phyloP scores from a whole-genome alignment of 192 early-diverging fungal species.

The Coemansia sp. region DNA sequence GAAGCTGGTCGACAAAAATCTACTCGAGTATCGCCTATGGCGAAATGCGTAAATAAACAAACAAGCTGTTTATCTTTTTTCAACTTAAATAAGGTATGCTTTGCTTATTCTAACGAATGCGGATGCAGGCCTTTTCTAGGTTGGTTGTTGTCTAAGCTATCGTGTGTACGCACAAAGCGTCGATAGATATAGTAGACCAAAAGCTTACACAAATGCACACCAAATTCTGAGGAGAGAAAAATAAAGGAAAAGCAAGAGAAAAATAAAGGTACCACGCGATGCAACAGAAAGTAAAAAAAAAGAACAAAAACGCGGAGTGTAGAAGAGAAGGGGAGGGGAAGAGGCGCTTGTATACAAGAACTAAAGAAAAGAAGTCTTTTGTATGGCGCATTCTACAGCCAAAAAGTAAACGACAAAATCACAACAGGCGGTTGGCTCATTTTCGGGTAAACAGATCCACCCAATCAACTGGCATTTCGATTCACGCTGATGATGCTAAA shows the following conservation, averaged over 20 bases:
- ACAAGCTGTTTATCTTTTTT: not conserved
- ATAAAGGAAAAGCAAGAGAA: constrained; percentile 1
- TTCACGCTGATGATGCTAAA: not conserved
- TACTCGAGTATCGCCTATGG: not conserved
- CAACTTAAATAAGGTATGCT: not conserved
- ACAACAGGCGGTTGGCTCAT: constrained; percentile 1
- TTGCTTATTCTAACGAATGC: not conserved
- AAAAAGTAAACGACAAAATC: constrained; percentile 8
- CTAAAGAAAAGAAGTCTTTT: not conserved
- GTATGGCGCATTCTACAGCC: constrained; percentile 1
- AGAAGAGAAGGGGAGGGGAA: not conserved
- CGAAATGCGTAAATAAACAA: not conserved
- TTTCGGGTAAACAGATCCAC: constrained; percentile 29
- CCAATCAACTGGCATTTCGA: constrained; percentile 26
- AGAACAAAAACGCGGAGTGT: constrained; percentile 2
- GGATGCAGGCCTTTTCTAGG: not conserved
- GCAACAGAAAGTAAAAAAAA: not conserved
- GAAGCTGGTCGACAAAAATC: not conserved
- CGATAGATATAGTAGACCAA: not conserved
- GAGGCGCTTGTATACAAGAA: not conserved
- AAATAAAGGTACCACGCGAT: constrained; percentile 4
- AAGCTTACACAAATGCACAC: constrained; percentile 14
- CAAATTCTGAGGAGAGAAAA: not conserved
- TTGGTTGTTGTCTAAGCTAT: not conserved
- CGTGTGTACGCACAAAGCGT: not conserved